Conservation (phyloP, 2,329 filamentous ascomycete species). For the Neonectria coccinea region DNA sequence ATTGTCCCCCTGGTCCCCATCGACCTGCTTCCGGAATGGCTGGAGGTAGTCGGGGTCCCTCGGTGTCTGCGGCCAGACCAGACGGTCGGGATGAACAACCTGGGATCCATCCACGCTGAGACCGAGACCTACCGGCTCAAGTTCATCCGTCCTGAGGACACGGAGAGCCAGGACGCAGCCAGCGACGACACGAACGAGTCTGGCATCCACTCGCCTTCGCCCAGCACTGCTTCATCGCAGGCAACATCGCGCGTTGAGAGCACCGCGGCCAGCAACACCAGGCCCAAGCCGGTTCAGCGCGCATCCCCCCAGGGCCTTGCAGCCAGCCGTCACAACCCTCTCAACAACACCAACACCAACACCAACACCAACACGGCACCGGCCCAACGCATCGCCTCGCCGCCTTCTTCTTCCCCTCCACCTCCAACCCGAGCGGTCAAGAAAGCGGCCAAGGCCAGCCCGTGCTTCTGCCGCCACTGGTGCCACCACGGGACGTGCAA, state of each 20-base stretch:
- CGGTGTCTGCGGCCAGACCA: conserved; percentile 55
- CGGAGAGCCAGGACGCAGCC: background rate
- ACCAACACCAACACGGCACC: conserved; percentile 1
- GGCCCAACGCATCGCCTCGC: conserved; percentile 4
- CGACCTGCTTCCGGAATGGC: conserved; percentile 62
- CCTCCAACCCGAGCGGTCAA: conserved; percentile 1
- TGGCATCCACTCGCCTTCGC: conserved; percentile 7
- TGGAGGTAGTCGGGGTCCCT: conserved; percentile 58
- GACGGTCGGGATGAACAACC: conserved; percentile 52
- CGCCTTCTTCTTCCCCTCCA: background rate
- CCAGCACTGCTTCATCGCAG: background rate
- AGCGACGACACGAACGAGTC: conserved; percentile 14
- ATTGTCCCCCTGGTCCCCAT: conserved; percentile 66
- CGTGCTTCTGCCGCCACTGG: conserved; percentile 57
- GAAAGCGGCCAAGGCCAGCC: conserved; percentile 11
- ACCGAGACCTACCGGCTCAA: conserved; percentile 34
- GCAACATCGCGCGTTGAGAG: background rate
- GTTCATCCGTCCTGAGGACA: conserved; percentile 26
- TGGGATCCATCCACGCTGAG: conserved; percentile 49
- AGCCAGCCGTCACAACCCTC: conserved; percentile 35
- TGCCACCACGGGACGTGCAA: conserved; percentile 61
- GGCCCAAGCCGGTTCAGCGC: conserved; percentile 8
- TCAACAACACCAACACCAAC: background rate
- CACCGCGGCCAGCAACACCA: background rate
- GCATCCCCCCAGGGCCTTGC: conserved; percentile 30